phyloP scores from a whole-genome alignment of 768 basidiomycete species.

The Suillus placidus region DNA sequence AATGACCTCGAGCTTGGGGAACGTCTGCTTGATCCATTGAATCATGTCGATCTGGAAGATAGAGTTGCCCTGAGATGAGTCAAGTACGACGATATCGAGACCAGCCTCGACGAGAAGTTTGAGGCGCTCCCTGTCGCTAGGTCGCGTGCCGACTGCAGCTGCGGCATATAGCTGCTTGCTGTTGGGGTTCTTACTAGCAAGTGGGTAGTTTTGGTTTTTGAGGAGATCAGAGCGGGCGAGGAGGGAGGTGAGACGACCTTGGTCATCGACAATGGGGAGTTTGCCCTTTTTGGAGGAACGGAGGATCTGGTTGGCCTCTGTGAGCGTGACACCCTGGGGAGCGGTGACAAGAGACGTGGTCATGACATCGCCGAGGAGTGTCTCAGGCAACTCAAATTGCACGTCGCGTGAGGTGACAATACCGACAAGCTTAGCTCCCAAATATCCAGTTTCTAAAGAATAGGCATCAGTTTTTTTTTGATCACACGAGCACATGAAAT shows the following conservation, averaged over 20 bases:
- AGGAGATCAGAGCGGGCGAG: constrained; percentile 96
- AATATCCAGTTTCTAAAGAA: constrained; percentile 72
- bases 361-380: constrained; percentile 83
- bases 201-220: constrained; percentile 96
- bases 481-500: neutral
- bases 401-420: constrained; percentile 97
- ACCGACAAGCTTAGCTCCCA: constrained; percentile 92
- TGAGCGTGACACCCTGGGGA: constrained; percentile 82
- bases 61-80: constrained; percentile 97
- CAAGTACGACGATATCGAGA: constrained; percentile 91
- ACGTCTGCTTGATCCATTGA: constrained; percentile 85
- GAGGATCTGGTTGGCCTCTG: constrained; percentile 91
- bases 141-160: constrained; percentile 93
- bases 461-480: constrained; percentile 22
- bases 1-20: constrained; percentile 87
- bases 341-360: constrained; percentile 88
- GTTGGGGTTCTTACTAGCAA: constrained; percentile 87
- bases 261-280: constrained; percentile 76
- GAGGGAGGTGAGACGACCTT: constrained; percentile 74
- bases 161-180: constrained; percentile 97
- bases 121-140: constrained; percentile 84
- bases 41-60: constrained; percentile 94
- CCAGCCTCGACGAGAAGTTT: constrained; percentile 88
- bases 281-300: constrained; percentile 98
- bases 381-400: constrained; percentile 78